Evolutionary conservation across 2,329 filamentous ascomycete genomes (phyloP).

Genomic region (Lasiodiplodia sp.): DNA sequence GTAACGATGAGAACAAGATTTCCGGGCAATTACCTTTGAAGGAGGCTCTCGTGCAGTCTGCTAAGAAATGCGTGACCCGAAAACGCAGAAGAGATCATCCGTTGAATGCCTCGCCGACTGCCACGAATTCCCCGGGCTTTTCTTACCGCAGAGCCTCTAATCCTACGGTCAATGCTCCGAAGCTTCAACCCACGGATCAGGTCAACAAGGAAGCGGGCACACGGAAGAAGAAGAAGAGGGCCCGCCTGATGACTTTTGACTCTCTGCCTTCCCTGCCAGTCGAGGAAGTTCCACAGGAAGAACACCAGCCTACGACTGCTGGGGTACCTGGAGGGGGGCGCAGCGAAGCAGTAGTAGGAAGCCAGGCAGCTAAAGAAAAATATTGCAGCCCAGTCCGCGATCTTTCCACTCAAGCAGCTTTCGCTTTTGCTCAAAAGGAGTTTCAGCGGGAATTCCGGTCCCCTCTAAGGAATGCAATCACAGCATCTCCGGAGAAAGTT

Average conservation of each 20-base stretch:
- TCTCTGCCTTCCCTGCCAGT: background rate
- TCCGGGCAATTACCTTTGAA: background rate
- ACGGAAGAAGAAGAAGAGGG: constrained; percentile 8
- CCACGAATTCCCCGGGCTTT: constrained; percentile 39
- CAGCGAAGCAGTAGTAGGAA: background rate
- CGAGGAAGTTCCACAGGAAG: background rate
- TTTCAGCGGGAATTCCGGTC: constrained; percentile 41
- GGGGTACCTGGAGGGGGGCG: background rate
- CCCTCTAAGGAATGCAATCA: background rate
- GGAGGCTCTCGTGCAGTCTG: background rate
- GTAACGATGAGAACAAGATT: background rate
- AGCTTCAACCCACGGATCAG: background rate
- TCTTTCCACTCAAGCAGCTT: constrained; percentile 46
- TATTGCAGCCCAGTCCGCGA: constrained; percentile 28
- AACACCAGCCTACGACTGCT: background rate
- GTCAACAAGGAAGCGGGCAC: background rate
- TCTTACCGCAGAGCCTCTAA: constrained; percentile 36
- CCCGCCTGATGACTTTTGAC: constrained; percentile 38
- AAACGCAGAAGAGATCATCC: constrained; percentile 29
- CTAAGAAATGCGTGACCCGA: constrained; percentile 2
- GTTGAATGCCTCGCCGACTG: constrained; percentile 37
- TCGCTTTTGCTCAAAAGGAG: constrained; percentile 43
- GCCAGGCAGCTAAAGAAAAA: background rate
- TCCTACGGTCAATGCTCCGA: background rate
- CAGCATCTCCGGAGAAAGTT: background rate